Percentiles rank a stretch among this genome's conserved stretches.
Conservation (phyloP, 2,329 filamentous ascomycete species). For the Grosmannia clavigera region DNA sequence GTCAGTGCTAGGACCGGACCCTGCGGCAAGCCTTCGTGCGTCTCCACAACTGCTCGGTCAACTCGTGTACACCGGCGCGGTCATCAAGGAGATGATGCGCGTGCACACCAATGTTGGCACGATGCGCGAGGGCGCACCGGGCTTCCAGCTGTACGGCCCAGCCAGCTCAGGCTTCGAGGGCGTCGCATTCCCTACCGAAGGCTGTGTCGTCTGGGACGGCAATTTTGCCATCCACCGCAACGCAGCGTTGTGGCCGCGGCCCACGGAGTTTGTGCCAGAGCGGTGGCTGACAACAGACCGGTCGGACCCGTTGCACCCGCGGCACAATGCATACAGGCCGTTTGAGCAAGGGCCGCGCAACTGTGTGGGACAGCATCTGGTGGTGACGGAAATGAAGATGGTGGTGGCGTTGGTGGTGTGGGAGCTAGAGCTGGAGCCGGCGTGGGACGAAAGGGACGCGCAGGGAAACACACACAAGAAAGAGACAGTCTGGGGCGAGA, state of each 20-base stretch:
- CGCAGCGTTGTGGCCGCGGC: constrained; percentile 27
- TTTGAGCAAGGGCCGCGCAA: constrained; percentile 43
- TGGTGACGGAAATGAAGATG: constrained; percentile 9
- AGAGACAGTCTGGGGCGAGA: constrained; percentile 17
- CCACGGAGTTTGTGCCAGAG: constrained; percentile 34
- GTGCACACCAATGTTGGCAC: constrained; percentile 38
- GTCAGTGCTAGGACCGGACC: constrained; percentile 28
- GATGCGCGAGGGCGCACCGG: constrained; percentile 24
- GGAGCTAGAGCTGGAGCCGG: constrained; percentile 9
- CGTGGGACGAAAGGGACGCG: constrained; percentile 15
- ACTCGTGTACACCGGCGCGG: constrained; percentile 39
- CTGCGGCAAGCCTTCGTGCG: constrained; percentile 25
- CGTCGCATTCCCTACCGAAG: constrained; percentile 30
- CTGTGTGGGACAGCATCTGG: constrained; percentile 38
- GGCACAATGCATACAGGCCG: constrained; percentile 37
- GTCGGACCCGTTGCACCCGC: constrained; percentile 20
- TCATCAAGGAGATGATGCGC: constrained; percentile 42
- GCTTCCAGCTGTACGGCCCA: constrained; percentile 27
- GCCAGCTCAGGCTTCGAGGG: constrained; percentile 19
- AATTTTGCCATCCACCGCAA: constrained; percentile 25
- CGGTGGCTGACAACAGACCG: constrained; percentile 27
- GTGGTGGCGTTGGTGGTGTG: constrained; percentile 8
- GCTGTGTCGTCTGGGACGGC: constrained; percentile 28
- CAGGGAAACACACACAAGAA: constrained; percentile 12
- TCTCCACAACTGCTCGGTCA: constrained; percentile 34